These are phyloP conservation scores for Arthrobotrys megalospora DNA, from an alignment of 2,329 filamentous ascomycete genomes.

Conservation along the genomic window DNA sequence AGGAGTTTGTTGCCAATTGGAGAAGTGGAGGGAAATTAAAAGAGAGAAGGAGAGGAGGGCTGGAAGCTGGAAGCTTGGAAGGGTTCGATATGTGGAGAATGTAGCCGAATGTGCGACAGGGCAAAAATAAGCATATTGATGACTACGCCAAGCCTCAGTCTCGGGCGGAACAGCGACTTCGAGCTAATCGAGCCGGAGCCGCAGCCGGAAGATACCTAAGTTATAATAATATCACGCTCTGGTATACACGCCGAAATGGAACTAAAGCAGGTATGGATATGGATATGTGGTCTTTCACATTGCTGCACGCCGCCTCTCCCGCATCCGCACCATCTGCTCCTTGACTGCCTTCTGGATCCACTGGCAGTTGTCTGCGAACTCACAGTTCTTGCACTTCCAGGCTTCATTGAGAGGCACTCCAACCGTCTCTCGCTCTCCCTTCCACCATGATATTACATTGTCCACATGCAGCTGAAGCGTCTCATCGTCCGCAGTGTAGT, in stretches of 20 bases:
- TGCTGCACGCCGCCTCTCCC: slow-evolving; percentile 63
- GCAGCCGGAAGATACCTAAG: neutral
- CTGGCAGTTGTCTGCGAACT: slow-evolving; percentile 82
- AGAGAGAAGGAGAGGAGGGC: slow-evolving; percentile 18
- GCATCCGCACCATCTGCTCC: slow-evolving; percentile 69
- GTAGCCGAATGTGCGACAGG: slow-evolving; percentile 39
- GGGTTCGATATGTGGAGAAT: slow-evolving; percentile 35
- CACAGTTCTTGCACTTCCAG: slow-evolving; percentile 86
- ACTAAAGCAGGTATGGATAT: neutral
- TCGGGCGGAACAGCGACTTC: neutral
- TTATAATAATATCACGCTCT: slow-evolving; percentile 2
- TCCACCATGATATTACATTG: slow-evolving; percentile 88
- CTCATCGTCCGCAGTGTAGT: slow-evolving; percentile 77
- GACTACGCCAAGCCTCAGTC: slow-evolving; percentile 10
- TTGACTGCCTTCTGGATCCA: slow-evolving; percentile 82
- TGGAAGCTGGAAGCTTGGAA: slow-evolving; percentile 19
- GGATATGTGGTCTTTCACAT: neutral
- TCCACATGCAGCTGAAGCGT: slow-evolving; percentile 77
- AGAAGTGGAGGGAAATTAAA: slow-evolving; percentile 30
- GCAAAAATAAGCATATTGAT: slow-evolving; percentile 49
- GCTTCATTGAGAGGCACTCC: slow-evolving; percentile 88
- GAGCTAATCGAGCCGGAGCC: neutral
- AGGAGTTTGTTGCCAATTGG: slow-evolving; percentile 21
- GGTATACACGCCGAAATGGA: neutral
- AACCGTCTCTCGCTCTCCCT: slow-evolving; percentile 78